Conservation (phyloP, 73 alveolate species). For the Symbiodinium pilosum region DNA sequence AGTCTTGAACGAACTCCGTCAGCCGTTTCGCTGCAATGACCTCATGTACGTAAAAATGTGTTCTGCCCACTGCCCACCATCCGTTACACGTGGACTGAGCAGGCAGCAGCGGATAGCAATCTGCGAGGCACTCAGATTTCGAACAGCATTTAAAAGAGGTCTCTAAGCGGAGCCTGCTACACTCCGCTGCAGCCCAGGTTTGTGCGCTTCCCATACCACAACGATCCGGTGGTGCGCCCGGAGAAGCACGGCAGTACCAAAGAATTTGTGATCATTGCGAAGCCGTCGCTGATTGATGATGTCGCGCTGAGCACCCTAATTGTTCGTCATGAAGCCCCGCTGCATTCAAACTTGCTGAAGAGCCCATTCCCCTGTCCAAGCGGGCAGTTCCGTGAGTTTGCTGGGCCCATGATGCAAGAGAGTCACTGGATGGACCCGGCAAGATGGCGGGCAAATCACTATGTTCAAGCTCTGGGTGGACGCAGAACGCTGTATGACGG, state of each 20-base stretch:
- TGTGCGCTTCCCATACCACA: conserved; percentile 46
- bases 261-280: conserved; percentile 65
- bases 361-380: neutral
- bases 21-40: too few relatives aligned
- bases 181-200: neutral
- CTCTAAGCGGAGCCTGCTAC: neutral
- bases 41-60: too few relatives aligned
- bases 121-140: neutral
- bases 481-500: conserved; percentile 25
- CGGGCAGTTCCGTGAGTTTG: neutral
- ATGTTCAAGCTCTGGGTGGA: conserved; percentile 43
- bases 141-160: neutral
- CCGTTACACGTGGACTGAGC: too few relatives aligned
- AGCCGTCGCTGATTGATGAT: conserved; percentile 27
- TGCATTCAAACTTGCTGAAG: conserved; percentile 39
- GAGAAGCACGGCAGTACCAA: conserved; percentile 40
- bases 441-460: conserved; percentile 90
- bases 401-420: conserved; percentile 15
- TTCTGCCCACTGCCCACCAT: too few relatives aligned
- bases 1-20: too few relatives aligned
- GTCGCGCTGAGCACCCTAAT: conserved; percentile 26
- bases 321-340: conserved; percentile 45
- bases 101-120: neutral
- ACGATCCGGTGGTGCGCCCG: conserved; percentile 34
- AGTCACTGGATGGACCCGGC: neutral